Conservation (phyloP, 2,329 filamentous ascomycete genomes). For the Plenodomus biglobosus region DNA sequence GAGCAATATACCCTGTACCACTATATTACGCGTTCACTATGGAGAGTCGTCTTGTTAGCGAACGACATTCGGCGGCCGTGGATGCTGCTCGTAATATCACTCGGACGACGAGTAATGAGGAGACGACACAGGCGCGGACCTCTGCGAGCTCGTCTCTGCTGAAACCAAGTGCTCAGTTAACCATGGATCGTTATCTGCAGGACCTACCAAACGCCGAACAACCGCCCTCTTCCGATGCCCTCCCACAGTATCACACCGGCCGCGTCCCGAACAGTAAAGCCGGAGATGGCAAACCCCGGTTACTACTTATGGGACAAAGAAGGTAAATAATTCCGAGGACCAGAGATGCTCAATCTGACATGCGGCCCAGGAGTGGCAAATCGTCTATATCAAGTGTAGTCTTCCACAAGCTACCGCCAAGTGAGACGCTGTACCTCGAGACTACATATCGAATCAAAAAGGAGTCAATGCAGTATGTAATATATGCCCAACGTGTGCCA, state of each 20-base stretch:
- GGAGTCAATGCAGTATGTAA: conserved; percentile 84
- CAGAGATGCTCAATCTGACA: conserved; percentile 12
- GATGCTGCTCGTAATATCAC: conserved; percentile 17
- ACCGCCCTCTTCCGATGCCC: conserved; percentile 38
- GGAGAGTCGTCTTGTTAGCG: conserved; percentile 28
- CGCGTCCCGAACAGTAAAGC: conserved; percentile 53
- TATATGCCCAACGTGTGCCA: background rate
- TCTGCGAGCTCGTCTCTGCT: conserved; percentile 36
- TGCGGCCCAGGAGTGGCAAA: conserved; percentile 77
- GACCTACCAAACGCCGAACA: conserved; percentile 46
- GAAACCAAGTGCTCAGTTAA: conserved; percentile 46
- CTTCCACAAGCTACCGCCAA: conserved; percentile 97
- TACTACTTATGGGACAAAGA: conserved; percentile 93
- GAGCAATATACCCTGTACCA: conserved; percentile 39
- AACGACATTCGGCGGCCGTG: conserved; percentile 22
- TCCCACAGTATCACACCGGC: conserved; percentile 47
- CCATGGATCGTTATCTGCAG: conserved; percentile 48
- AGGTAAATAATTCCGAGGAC: conserved; percentile 58
- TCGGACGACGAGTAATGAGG: conserved; percentile 17
- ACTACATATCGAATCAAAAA: conserved; percentile 94
- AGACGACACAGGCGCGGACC: conserved; percentile 3
- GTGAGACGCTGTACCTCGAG: conserved; percentile 92
- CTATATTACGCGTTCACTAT: conserved; percentile 28
- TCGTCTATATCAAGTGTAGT: conserved; percentile 98
- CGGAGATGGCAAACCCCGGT: conserved; percentile 71